Percentiles rank a stretch among this genome's conserved stretches.
phyloP scores from a whole-genome alignment of 164 flowering plant genomes.

The Chimonanthus praecox region DNA sequence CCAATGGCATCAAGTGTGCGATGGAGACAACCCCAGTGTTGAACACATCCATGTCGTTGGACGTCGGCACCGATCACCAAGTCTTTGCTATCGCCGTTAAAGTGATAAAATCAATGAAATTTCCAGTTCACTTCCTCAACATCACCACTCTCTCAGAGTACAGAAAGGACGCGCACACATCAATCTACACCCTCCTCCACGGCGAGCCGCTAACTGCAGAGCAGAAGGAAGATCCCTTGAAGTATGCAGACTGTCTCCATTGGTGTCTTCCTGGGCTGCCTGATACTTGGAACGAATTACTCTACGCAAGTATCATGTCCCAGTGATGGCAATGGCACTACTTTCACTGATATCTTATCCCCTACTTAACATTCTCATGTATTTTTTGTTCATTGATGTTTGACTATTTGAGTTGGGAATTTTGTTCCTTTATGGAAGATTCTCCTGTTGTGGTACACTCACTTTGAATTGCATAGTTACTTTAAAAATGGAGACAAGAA shows the following conservation, averaged over 20 bases:
- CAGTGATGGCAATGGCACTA: background rate
- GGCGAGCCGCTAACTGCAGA: conserved; percentile 64
- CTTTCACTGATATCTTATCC: too few species aligned
- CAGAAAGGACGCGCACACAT: conserved; percentile 87
- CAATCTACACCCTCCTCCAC: conserved; percentile 58
- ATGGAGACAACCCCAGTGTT: conserved; percentile 59
- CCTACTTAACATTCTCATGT: too few species aligned
- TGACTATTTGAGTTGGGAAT: too few species aligned
- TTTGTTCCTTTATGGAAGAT: too few species aligned
- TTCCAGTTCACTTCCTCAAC: conserved; percentile 60
- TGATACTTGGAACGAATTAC: conserved; percentile 91
- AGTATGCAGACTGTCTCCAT: conserved; percentile 78
- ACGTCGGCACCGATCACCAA: conserved; percentile 70
- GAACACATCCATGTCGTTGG: conserved; percentile 41
- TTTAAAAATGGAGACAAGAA: too few species aligned
- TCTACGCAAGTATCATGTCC: conserved; percentile 57
- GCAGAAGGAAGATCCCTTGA: conserved; percentile 58
- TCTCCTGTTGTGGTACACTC: too few species aligned
- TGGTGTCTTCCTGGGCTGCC: conserved; percentile 97
- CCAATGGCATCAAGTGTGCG: conserved; percentile 74
- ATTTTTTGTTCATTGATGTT: too few species aligned
- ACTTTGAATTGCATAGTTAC: too few species aligned
- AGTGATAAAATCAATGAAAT: conserved; percentile 51
- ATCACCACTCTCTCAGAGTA: conserved; percentile 73
- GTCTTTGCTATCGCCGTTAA: conserved; percentile 48